Base-by-base conservation (phyloP, 2,329 filamentous ascomycete genomes). In the Aspergillus brasiliensis region DNA sequence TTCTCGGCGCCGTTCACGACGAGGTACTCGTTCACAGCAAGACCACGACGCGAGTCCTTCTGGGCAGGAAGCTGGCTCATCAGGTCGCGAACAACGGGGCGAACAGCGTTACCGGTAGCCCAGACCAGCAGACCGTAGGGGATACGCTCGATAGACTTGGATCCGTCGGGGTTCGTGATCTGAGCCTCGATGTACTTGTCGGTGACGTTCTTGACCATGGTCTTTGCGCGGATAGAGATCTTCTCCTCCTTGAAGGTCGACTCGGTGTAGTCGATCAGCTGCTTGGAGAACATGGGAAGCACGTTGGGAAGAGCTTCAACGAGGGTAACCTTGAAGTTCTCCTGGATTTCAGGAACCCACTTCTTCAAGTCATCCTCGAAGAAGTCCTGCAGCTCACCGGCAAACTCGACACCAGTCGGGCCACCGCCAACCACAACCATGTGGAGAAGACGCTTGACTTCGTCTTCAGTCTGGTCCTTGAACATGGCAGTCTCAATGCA, bases 241-340 rank as follows among this genome's bases (percentile, higher is more conserved):
- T 92, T 93, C 81, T 99, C 95, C 83, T 99, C 95, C 81, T 96
- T 95, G 83, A 99, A 96, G 49, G 94, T 97, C 80, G 93, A 94
- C 82, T 99, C 95, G 69, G 95, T 99, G 84, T 99, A 99, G 73
- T 99, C 95, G 74, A 99, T 98, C 73, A 99, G 84, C 80, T 97
- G 92, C 86, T 98, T 98, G 77, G 92, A 97, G 85, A 99, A 99
- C 85, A 93, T 96, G 71, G 95, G 95, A 66, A 99, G 86, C 55
- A 83, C 93, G 77, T 96, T 97, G 70, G 95, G 95, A 34, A 99
- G 87, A 62, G 95, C 95, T 82, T 99, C 95, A 67, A 99, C 94
- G 51, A 99, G 88, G 60, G 95, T 99, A 66, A 99, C 94, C 78
- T 93, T 91, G 88, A 99, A 98, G 79, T 93, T 91, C 72, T 93